phyloP scores from a whole-genome alignment of 2,329 filamentous ascomycete genomes.

The Aurifilum marmelostoma region DNA sequence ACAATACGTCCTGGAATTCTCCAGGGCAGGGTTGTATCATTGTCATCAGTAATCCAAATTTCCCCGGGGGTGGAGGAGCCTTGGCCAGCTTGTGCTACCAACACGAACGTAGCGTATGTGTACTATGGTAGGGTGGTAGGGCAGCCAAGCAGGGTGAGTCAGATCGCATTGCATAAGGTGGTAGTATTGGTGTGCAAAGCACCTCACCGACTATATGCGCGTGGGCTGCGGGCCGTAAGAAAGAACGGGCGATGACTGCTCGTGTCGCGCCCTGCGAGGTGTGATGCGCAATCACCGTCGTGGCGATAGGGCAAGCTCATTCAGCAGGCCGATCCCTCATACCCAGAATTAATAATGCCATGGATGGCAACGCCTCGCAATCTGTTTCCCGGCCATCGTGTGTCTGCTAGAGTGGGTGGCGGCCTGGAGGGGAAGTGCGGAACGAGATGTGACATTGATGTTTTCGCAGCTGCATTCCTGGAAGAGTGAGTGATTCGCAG shows the following conservation, averaged over 20 bases:
- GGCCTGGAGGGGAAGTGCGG: conserved; percentile 5
- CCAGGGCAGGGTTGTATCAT: conserved; percentile 9
- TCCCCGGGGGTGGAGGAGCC: not conserved
- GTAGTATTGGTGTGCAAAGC: not conserved
- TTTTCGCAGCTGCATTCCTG: conserved; percentile 10
- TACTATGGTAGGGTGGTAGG: not conserved
- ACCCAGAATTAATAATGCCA: not conserved
- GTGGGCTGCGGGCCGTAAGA: conserved; percentile 5
- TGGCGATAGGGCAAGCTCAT: not conserved
- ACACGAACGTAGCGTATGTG: not conserved
- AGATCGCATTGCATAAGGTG: conserved; percentile 12
- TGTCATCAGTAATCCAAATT: conserved; percentile 11
- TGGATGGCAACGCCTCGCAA: conserved; percentile 2
- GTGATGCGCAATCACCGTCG: not conserved
- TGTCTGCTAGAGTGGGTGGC: not conserved
- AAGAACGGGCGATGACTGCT: conserved; percentile 11
- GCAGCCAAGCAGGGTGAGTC: conserved; percentile 18
- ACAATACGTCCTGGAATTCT: not conserved
- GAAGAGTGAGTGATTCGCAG: conserved; percentile 2
- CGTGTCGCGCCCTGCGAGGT: conserved; percentile 6
- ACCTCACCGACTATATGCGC: conserved; percentile 28
- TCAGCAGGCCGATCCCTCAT: not conserved
- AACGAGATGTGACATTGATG: not conserved
- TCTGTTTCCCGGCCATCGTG: conserved; percentile 1
- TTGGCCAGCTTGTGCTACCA: conserved; percentile 16